phyloP scores from a whole-genome alignment of 495 filamentous ascomycete genomes.

The Pseudomonodictys pantanalensis region DNA sequence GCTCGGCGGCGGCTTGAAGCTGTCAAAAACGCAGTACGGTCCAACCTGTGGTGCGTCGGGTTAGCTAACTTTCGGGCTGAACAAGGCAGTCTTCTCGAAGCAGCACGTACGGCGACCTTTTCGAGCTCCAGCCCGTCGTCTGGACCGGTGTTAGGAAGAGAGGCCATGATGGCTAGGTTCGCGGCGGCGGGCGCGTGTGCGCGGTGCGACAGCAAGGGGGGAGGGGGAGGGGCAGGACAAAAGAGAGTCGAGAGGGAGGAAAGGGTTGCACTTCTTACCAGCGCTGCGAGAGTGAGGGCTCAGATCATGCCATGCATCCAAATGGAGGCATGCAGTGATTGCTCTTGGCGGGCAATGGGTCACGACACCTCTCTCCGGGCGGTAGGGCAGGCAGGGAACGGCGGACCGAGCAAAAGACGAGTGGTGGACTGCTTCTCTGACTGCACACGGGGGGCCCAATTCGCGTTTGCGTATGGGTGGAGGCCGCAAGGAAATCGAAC shows the following conservation, averaged over 20 bases:
- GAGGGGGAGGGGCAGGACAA: not conserved
- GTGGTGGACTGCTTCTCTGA: too few relatives aligned
- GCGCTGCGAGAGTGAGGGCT: not conserved
- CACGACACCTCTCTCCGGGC: too few relatives aligned
- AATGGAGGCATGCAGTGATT: too few relatives aligned
- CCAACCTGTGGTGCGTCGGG: constrained; percentile 26
- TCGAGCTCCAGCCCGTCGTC: constrained; percentile 34
- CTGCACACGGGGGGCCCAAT: too few relatives aligned
- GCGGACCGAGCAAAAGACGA: too few relatives aligned
- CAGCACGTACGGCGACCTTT: constrained; percentile 31
- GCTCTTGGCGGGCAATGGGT: too few relatives aligned
- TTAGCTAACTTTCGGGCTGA: constrained; percentile 26
- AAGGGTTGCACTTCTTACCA: not conserved
- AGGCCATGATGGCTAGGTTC: constrained; percentile 8
- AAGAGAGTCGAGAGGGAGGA: not conserved
- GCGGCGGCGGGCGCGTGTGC: not conserved
- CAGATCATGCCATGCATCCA: not conserved
- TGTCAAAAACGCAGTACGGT: constrained; percentile 36
- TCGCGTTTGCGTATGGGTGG: too few relatives aligned
- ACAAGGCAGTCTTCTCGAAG: not conserved
- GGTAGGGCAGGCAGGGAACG: too few relatives aligned
- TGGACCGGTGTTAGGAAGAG: constrained; percentile 15
- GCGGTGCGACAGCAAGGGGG: not conserved
- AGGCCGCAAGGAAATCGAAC: too few relatives aligned
- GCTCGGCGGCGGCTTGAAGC: constrained; percentile 23